phyloP scores from a whole-genome alignment of 2,329 filamentous ascomycete species.

The Talaromyces sp. region DNA sequence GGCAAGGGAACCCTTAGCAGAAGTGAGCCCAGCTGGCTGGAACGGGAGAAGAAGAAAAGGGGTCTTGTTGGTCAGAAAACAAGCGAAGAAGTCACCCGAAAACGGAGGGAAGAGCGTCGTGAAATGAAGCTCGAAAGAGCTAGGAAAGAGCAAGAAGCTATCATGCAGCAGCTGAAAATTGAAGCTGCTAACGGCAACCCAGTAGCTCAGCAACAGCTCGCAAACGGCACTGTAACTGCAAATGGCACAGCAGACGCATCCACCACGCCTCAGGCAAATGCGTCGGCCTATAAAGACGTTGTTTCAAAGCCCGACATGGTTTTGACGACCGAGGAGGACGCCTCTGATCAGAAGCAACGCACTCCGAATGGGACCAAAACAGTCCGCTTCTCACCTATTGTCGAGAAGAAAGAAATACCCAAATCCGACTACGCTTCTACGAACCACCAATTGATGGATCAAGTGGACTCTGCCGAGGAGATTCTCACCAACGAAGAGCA shows the following conservation, averaged over 20 bases:
- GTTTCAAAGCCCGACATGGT: background rate
- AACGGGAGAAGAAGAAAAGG: constrained; percentile 68
- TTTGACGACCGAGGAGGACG: background rate
- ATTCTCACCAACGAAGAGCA: constrained; percentile 62
- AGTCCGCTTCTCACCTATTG: constrained; percentile 64
- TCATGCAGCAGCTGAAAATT: constrained; percentile 63
- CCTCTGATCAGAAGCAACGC: background rate
- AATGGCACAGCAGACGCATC: background rate
- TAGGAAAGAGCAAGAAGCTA: constrained; percentile 76
- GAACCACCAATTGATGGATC: constrained; percentile 11
- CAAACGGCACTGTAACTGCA: constrained; percentile 10
- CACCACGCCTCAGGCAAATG: background rate
- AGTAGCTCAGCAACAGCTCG: constrained; percentile 3
- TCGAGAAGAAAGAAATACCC: constrained; percentile 55
- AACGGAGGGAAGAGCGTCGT: constrained; percentile 72
- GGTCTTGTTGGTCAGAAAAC: constrained; percentile 63
- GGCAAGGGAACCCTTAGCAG: constrained; percentile 90
- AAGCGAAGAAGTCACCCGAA: constrained; percentile 73
- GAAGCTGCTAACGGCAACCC: constrained; percentile 38
- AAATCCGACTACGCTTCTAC: constrained; percentile 14
- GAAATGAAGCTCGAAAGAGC: constrained; percentile 88
- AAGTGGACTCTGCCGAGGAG: constrained; percentile 17
- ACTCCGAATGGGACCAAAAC: constrained; percentile 45
- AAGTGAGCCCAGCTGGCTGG: constrained; percentile 91
- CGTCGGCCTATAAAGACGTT: constrained; percentile 7